phyloP scores from a whole-genome alignment of 225 moss, liverwort and hornwort species.

The Neckera pumila region DNA sequence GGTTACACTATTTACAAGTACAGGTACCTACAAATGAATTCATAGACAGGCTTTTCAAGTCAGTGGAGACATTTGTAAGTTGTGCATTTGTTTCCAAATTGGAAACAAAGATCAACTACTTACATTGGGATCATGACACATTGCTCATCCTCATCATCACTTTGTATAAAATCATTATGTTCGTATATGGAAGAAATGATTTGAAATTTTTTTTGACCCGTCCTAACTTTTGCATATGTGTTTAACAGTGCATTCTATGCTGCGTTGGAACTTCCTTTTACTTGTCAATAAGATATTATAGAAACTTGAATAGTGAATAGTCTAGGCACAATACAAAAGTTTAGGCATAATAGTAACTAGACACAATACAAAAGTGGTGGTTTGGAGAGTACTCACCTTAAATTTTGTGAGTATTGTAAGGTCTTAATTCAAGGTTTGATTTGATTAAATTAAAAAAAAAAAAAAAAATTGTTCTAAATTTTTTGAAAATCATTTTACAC shows the following conservation, averaged over 20 bases:
- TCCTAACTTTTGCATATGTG: no score
- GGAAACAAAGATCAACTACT: no score
- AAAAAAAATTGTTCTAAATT: no score
- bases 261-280: no score
- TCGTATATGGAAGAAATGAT: no score
- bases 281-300: no score
- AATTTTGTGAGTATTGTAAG: neutral
- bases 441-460: neutral
- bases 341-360: no score
- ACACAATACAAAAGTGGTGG: neutral
- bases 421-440: neutral
- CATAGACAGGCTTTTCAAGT: neutral
- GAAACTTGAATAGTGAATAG: neutral
- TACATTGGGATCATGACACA: neutral
- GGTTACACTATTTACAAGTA: no score
- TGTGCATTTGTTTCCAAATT: neutral
- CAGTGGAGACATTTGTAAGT: neutral
- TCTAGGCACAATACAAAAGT: no score
- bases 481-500: neutral
- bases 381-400: neutral
- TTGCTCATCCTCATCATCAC: neutral
- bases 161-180: neutral
- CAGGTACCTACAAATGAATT: neutral
- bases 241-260: no score
- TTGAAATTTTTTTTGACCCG: no score